Evolutionary conservation across 2,329 filamentous ascomycete genomes (phyloP).

Genomic region (Neospermospora avenae): DNA sequence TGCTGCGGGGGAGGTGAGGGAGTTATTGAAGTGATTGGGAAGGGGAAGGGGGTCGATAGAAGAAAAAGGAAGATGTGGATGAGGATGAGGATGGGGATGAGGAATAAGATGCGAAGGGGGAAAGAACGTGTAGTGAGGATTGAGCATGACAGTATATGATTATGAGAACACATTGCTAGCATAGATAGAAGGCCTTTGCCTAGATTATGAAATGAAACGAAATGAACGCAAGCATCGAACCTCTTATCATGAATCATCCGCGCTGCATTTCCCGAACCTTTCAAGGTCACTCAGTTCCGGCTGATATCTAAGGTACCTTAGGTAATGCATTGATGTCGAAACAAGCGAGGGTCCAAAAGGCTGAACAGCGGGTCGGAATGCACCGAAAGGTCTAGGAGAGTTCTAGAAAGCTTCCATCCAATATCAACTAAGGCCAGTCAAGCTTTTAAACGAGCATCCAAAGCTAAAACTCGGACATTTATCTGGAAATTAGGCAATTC

Average conservation of each 20-base stretch:
- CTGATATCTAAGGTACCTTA: too few species aligned
- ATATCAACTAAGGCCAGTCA: neutral
- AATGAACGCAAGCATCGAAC: too few species aligned
- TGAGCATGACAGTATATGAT: too few species aligned
- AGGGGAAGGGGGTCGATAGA: neutral
- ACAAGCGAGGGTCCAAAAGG: neutral
- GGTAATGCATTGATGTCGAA: too few species aligned
- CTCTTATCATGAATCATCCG: too few species aligned
- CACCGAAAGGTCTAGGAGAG: neutral
- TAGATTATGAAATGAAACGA: too few species aligned
- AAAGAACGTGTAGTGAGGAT: too few species aligned
- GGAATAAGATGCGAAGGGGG: neutral
- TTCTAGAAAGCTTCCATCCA: neutral
- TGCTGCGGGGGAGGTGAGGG: constrained; percentile 54
- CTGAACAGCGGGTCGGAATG: neutral
- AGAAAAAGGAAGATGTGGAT: neutral
- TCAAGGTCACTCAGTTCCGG: too few species aligned
- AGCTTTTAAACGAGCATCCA: neutral
- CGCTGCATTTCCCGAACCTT: too few species aligned
- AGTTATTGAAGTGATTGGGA: constrained; percentile 13
- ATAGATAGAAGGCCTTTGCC: too few species aligned
- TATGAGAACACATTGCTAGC: too few species aligned
- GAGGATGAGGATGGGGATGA: neutral
- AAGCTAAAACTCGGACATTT: neutral
- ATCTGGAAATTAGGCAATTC: neutral